phyloP scores from a whole-genome alignment of 148 eudicot genomes.

The Beta vulgaris region DNA sequence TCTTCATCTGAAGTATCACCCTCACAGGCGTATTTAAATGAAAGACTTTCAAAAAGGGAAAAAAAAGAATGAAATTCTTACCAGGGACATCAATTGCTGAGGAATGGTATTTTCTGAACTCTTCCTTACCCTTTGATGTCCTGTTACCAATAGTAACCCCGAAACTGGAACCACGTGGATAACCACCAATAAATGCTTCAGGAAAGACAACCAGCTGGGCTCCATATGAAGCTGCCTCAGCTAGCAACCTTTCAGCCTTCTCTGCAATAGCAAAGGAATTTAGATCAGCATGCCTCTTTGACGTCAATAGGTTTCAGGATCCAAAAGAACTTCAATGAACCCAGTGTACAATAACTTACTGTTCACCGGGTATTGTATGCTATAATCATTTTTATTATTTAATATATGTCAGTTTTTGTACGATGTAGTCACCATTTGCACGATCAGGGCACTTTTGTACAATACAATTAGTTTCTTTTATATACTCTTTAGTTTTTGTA shows the following conservation, averaged over 20 bases:
- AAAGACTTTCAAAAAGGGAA: too few species aligned
- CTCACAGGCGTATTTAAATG: too few species aligned
- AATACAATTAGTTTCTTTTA: too few species aligned
- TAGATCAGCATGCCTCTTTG: background rate
- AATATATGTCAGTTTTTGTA: too few species aligned
- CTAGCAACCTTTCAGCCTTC: constrained; percentile 87
- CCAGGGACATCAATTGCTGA: constrained; percentile 94
- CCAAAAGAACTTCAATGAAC: too few species aligned
- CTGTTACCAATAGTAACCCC: constrained; percentile 80
- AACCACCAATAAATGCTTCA: constrained; percentile 94
- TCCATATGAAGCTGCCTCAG: constrained; percentile 86
- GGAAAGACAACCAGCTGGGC: constrained; percentile 92
- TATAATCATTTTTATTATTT: too few species aligned
- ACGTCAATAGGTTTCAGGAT: background rate
- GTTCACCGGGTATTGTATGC: too few species aligned
- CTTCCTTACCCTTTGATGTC: constrained; percentile 79
- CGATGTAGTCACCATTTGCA: too few species aligned
- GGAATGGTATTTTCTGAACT: constrained; percentile 85
- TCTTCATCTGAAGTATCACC: too few species aligned
- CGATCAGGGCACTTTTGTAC: too few species aligned
- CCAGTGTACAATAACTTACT: too few species aligned
- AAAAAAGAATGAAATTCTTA: constrained; percentile 9
- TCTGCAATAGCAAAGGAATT: constrained; percentile 37
- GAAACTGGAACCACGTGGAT: constrained; percentile 88
- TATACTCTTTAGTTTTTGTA: too few species aligned